These are phyloP conservation scores for Marchantia paleacea DNA, from an alignment of 225 moss, liverwort and hornwort genomes.

Conservation along the genomic window DNA sequence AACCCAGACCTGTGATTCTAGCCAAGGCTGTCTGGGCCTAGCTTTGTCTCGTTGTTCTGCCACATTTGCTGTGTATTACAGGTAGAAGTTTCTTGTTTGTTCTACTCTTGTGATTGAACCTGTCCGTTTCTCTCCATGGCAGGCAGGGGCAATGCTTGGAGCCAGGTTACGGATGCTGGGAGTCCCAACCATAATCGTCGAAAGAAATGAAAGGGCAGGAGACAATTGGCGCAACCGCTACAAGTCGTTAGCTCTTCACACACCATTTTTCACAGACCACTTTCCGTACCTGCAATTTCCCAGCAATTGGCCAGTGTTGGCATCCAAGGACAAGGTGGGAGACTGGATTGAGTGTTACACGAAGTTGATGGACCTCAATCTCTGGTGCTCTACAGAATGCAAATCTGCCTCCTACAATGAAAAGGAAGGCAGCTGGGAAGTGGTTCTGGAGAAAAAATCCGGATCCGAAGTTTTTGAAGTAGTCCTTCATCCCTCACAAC, in stretches of 20 bases:
- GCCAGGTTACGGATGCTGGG: conserved; percentile 11
- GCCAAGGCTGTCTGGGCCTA: too few species aligned
- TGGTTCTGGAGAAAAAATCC: neutral
- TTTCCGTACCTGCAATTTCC: conserved; percentile 20
- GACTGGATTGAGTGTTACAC: conserved; percentile 22
- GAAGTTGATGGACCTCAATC: conserved; percentile 24
- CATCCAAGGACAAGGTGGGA: conserved; percentile 14
- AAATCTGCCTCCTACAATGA: conserved; percentile 19
- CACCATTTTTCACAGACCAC: conserved; percentile 6
- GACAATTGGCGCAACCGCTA: conserved; percentile 17
- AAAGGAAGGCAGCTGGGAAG: conserved; percentile 18
- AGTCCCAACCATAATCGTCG: conserved; percentile 14
- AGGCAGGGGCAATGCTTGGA: conserved; percentile 9
- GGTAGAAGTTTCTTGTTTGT: too few species aligned
- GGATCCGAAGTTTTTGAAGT: neutral
- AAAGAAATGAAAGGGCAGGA: conserved; percentile 1
- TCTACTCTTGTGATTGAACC: too few species aligned
- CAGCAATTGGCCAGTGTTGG: conserved; percentile 15
- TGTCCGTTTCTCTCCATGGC: neutral
- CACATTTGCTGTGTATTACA: too few species aligned
- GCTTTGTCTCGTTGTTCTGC: too few species aligned
- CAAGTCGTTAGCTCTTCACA: conserved; percentile 9
- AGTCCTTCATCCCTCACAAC: conserved; percentile 11
- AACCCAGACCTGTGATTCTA: neutral
- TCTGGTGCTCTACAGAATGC: conserved; percentile 25